Evolutionary conservation across 805 yeast species (phyloP).

Genomic region (Suhomyces sp.): DNA sequence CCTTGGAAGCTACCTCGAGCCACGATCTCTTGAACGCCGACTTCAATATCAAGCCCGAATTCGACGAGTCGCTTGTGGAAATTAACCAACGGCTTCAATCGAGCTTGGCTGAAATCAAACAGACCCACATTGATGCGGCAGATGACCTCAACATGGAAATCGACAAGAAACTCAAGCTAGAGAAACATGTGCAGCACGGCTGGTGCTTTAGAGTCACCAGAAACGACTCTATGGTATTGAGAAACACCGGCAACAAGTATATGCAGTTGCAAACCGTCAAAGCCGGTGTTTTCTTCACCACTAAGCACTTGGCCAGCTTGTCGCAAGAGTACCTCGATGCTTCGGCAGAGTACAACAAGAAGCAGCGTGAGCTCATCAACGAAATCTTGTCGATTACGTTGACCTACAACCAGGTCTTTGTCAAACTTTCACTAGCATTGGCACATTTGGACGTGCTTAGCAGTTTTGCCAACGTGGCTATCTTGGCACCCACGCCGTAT

Average conservation of each 20-base stretch:
- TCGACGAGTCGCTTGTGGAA: conserved; percentile 69
- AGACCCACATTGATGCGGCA: conserved; percentile 61
- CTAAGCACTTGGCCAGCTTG: conserved; percentile 56
- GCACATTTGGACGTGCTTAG: conserved; percentile 80
- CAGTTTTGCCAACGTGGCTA: conserved; percentile 80
- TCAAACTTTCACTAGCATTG: conserved; percentile 58
- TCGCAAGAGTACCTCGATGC: conserved; percentile 57
- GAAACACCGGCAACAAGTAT: conserved; percentile 56
- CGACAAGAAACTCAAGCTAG: conserved; percentile 86
- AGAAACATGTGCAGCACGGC: conserved; percentile 82
- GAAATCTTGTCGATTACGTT: conserved; percentile 80
- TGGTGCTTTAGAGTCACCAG: conserved; percentile 95
- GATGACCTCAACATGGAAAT: conserved; percentile 77
- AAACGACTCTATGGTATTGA: conserved; percentile 76
- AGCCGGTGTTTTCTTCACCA: conserved; percentile 93
- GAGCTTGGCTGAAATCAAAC: conserved; percentile 52
- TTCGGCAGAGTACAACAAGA: conserved; percentile 63
- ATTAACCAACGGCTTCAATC: conserved; percentile 58
- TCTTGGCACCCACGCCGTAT: conserved; percentile 75
- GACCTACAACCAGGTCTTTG: conserved; percentile 78
- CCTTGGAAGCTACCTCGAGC: conserved; percentile 56
- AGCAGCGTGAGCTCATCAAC: conserved; percentile 74
- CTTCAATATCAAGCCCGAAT: conserved; percentile 83
- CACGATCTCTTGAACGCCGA: conserved; percentile 51
- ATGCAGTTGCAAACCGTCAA: conserved; percentile 86